Percentiles rank a stretch among this genome's conserved stretches.
Evolutionary conservation across 345 rosid species (phyloP).

Genomic region (Syzygium oleosum): DNA sequence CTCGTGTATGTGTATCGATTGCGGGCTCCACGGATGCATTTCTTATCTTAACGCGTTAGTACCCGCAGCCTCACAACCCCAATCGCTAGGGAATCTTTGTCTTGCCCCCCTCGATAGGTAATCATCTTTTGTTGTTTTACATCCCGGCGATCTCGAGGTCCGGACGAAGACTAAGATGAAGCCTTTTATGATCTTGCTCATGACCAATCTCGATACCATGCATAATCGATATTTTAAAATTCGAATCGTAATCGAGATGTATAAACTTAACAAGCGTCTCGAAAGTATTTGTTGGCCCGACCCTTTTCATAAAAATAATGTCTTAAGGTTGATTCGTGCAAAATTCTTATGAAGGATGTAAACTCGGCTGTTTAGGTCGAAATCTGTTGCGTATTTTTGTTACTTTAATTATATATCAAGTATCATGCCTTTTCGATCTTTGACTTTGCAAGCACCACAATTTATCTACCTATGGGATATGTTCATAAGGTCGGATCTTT

Average conservation of each 20-base stretch:
- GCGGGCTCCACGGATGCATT: too few species aligned
- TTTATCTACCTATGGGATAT: neutral
- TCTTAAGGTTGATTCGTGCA: rapidly evolving
- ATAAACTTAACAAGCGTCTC: neutral
- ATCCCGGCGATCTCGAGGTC: too few species aligned
- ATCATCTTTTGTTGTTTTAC: too few species aligned
- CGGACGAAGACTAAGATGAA: too few species aligned
- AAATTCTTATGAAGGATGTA: neutral
- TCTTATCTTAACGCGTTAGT: too few species aligned
- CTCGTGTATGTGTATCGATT: too few species aligned
- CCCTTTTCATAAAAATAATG: neutral
- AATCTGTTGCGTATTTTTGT: neutral
- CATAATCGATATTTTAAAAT: neutral
- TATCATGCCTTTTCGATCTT: rapidly evolving
- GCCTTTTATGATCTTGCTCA: too few species aligned
- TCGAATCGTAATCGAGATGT: neutral
- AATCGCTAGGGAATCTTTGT: too few species aligned
- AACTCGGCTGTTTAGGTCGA: rapidly evolving
- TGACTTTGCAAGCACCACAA: rapidly evolving
- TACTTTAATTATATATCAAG: neutral
- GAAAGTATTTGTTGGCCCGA: rapidly evolving
- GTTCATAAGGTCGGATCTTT: neutral
- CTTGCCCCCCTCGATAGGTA: too few species aligned
- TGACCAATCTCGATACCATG: neutral
- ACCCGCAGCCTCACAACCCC: too few species aligned